Percentiles rank a stretch among this genome's conserved stretches.
Conservation (phyloP, 2,329 filamentous ascomycete species). For the Penicillium sp. region DNA sequence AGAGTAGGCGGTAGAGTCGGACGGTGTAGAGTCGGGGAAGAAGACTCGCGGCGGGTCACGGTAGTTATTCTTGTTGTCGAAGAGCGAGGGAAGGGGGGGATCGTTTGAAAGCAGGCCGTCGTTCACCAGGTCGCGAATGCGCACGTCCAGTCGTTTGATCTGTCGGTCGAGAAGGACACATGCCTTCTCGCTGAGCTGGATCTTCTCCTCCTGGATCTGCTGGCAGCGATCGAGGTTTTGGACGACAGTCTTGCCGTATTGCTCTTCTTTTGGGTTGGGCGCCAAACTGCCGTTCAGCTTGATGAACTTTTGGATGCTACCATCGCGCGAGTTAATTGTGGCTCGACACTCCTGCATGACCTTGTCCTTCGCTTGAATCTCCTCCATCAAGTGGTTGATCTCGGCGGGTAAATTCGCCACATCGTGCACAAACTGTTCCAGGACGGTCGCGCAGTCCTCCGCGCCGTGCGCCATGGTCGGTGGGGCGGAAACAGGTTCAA, state of each 20-base stretch:
- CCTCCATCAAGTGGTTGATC: constrained; percentile 64
- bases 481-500: not conserved
- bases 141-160: constrained; percentile 61
- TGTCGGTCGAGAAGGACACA: constrained; percentile 60
- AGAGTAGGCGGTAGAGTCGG: constrained; percentile 43
- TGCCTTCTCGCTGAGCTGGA: constrained; percentile 59
- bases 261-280: constrained; percentile 62
- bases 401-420: constrained; percentile 61
- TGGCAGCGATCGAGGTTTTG: constrained; percentile 58
- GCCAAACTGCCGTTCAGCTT: constrained; percentile 61
- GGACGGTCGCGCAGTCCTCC: constrained; percentile 61
- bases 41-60: constrained; percentile 49
- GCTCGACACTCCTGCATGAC: constrained; percentile 57
- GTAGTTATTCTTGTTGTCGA: constrained; percentile 49
- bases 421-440: constrained; percentile 66
- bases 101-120: constrained; percentile 60
- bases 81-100: constrained; percentile 58
- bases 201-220: constrained; percentile 61
- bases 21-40: constrained; percentile 46
- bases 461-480: constrained; percentile 46
- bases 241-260: constrained; percentile 56
- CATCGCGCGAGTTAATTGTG: constrained; percentile 58
- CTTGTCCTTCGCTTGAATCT: constrained; percentile 64
- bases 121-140: constrained; percentile 58
- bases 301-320: constrained; percentile 63